A percentile compares a stretch with the other conserved stretches of the same genome.
Conservation (phyloP, 768 basidiomycete genomes). For the Rhizopogon vinicolor region DNA sequence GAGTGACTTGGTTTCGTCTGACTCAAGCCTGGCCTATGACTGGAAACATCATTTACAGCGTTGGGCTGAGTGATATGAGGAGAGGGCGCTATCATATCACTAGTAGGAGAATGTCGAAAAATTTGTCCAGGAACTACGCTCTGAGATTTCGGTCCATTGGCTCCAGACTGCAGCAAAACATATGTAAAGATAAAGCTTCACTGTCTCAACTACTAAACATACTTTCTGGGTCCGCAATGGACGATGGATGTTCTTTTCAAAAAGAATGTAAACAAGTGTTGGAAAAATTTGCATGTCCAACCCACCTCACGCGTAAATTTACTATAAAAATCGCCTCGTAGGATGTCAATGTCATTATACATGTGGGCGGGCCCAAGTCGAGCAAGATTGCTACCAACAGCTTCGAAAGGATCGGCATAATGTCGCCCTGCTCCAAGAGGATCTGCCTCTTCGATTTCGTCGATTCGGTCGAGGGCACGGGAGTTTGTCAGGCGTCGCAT, state of each 20-base stretch:
- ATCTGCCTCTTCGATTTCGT: constrained; percentile 74
- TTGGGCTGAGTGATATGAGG: background rate
- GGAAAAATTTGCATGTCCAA: constrained; percentile 1
- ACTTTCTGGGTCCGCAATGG: constrained; percentile 14
- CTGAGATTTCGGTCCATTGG: constrained; percentile 35
- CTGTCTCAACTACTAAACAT: constrained; percentile 3
- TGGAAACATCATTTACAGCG: background rate
- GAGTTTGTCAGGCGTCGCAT: constrained; percentile 20
- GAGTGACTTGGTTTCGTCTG: constrained; percentile 6
- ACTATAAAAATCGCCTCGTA: background rate
- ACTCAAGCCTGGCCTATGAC: constrained; percentile 1
- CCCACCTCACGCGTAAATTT: constrained; percentile 17
- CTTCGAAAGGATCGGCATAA: constrained; percentile 48
- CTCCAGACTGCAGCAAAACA: constrained; percentile 7
- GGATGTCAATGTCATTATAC: constrained; percentile 1
- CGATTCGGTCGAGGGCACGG: constrained; percentile 58
- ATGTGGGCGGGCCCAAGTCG: constrained; percentile 8
- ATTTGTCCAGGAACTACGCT: constrained; percentile 55
- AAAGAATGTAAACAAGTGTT: constrained; percentile 5
- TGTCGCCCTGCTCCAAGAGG: constrained; percentile 50
- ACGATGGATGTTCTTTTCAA: constrained; percentile 11
- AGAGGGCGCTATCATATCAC: background rate
- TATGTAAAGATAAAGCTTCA: constrained; percentile 7
- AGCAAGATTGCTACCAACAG: constrained; percentile 28
- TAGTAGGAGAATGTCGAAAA: constrained; percentile 22